Evolutionary conservation across 2,329 filamentous ascomycete species (phyloP), one percentile per base, ranked within the genome.

Genomic region (Nothophoma quercina): DNA sequence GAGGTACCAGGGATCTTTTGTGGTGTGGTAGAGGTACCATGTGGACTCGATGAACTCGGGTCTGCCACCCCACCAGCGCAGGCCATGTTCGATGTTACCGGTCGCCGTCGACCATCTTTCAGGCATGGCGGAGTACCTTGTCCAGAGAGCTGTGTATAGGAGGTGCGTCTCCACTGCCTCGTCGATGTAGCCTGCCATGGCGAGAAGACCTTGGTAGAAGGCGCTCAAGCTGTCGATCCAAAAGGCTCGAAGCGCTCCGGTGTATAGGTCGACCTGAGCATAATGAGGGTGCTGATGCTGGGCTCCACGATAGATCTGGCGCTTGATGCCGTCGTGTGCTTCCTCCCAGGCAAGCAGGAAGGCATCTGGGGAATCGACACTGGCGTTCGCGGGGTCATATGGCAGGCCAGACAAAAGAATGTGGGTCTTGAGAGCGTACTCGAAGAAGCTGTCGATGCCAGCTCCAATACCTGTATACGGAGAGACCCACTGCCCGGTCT

Each of bases 41-140:
- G 90, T 96, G 1, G 92, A 97, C 75, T 99, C 95, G 62, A 97
- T 92, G 69, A 98, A 98, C 73, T 99, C 95, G 5, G 95, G 95
- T 19, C 95, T 86, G 18, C 96, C 91, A 9, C 91, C 91, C 90
- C 96, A 99, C 91, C 95, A 98, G 9, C 88, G 86, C 21, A 98
- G 84, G 8, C 91, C 91, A 15, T 88, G 87, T 69, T 98, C 95
- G 38, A 98, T 88, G 46, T 88, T 87, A 22, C 89, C 89, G 19
- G 92, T 90, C 42, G 86, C 85, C 42, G 95, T 86, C 32, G 93
- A 96, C 92, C 92, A 99, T 63, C 95, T 83, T 74, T 99, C 95
- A 4, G 95, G 95, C 41, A 99, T 81, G 3, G 92, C 93, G n/a
- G 90, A 88, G 71, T 96, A 98, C 26, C 93, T 85, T 2, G 91